A percentile compares a stretch with the other conserved stretches of the same genome.
Conservation (phyloP, 78 protist genomes). For the Dictyostelium brefeldianum region DNA sequence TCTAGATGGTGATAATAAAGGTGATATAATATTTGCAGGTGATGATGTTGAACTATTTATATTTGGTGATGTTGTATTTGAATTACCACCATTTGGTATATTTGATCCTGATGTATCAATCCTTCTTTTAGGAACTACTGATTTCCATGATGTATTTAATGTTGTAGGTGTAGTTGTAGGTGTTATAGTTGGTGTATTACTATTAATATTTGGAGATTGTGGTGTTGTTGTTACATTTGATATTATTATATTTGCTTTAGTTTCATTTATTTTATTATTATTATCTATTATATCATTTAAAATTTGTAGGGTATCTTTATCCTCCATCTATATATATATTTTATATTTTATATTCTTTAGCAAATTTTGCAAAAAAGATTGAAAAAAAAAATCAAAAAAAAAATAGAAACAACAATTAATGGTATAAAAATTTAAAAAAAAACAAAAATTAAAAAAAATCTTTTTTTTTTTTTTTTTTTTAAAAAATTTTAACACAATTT, state of each 20-base stretch:
- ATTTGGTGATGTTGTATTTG: background rate
- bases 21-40: background rate
- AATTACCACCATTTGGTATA: background rate
- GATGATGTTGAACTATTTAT: background rate
- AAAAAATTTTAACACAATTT: background rate
- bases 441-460: background rate
- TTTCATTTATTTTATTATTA: background rate
- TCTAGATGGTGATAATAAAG: background rate
- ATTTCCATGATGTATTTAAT: slow-evolving; percentile 13
- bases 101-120: background rate
- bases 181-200: background rate
- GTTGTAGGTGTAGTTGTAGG: background rate
- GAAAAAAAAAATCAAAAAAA: background rate
- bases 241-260: background rate
- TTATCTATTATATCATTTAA: background rate
- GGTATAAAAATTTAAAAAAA: too few species aligned
- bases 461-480: background rate
- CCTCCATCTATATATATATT: background rate
- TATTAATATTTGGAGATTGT: background rate
- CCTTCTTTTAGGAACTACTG: background rate
- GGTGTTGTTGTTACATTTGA: background rate
- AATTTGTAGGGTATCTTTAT: background rate
- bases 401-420: too few species aligned
- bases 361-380: background rate
- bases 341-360: background rate